Base-by-base conservation (phyloP, 2,329 filamentous ascomycete species). In the Fusarium redolens region DNA sequence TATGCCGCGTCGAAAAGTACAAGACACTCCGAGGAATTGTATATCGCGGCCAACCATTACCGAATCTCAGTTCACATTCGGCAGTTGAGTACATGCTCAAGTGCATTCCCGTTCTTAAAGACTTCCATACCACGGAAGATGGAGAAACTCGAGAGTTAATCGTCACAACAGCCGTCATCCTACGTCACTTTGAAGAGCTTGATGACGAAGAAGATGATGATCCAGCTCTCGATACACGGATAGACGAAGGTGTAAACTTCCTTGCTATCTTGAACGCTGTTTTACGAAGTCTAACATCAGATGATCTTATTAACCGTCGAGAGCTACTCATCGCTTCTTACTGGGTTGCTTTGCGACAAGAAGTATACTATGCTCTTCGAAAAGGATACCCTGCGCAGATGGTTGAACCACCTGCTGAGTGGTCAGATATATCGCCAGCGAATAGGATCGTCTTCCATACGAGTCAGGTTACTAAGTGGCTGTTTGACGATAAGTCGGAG, bases 1-100 rank as follows among this genome's bases (percentile, higher is more conserved):
- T 77, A 4, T 75, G 59, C 0, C 68, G 74, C 0, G 25, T 76
- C 0, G 56, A 70, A 0, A 74, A 63, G 2, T 70, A 74, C 9
- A 71, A 52, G 5, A 75, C 72, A 0, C 1, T 54, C 0, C 50
- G 60, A 2, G 74, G 68, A 3, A 64, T 76, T 0, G 25, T 72
- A 0, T 77, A 77, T 13, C 74, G 72, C 0, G 65, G 72, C 1
- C 74, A 77, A 3, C 61, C 63, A 0, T n/a, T 76, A 0, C 72
- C 72, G 0, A 64, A 65, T 4, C 68, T 75, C 0, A 77, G 58
- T 0, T 20, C 70, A 0, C 63, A 68, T 0, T 63, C 68, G 0
- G 72, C 72, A 22, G 74, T 76, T 3, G 74, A 77, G 31, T 77
- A 76, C 7, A 77, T 76, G 74, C 31, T 76, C 0, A 75, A 75